A percentile compares a stretch with the other conserved stretches of the same genome.
Conservation (phyloP, 371 early-diverging fungal species). For the Rhizopus sp. region DNA sequence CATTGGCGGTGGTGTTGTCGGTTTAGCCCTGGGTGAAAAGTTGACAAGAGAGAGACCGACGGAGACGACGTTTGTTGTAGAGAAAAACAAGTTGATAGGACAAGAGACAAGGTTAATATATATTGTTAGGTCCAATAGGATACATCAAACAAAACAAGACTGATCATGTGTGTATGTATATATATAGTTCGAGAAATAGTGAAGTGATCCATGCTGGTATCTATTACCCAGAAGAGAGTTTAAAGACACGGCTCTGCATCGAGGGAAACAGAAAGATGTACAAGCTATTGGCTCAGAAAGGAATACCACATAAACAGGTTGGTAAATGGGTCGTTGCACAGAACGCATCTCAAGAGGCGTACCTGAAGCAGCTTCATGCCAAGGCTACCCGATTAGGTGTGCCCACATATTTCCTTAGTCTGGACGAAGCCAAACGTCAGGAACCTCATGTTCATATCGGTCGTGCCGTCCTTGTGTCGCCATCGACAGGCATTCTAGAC, state of each 20-base stretch:
- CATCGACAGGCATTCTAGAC: constrained; percentile 85
- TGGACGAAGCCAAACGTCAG: constrained; percentile 33
- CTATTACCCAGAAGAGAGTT: constrained; percentile 78
- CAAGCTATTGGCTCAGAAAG: constrained; percentile 48
- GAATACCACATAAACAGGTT: constrained; percentile 52
- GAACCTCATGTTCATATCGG: constrained; percentile 67
- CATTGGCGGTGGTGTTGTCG: constrained; percentile 83
- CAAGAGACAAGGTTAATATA: constrained; percentile 68
- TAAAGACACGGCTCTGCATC: constrained; percentile 83
- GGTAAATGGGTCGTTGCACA: constrained; percentile 89
- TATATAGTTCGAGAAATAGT: constrained; percentile 80
- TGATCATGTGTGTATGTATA: background rate
- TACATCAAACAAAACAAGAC: background rate
- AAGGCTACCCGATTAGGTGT: constrained; percentile 65
- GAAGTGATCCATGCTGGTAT: constrained; percentile 93
- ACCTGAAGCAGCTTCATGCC: constrained; percentile 57
- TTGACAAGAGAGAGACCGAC: constrained; percentile 47
- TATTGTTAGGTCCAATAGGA: background rate
- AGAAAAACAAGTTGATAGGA: constrained; percentile 64
- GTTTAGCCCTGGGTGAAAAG: constrained; percentile 71
- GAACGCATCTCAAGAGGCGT: constrained; percentile 47
- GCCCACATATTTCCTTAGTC: constrained; percentile 56
- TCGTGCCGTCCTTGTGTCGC: constrained; percentile 60
- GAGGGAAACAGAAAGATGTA: constrained; percentile 76
- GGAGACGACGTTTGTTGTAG: constrained; percentile 63